A percentile compares a stretch with the other conserved stretches of the same genome.
Evolutionary conservation across 345 rosid genomes (phyloP).

Genomic region (Alliaria petiolata): DNA sequence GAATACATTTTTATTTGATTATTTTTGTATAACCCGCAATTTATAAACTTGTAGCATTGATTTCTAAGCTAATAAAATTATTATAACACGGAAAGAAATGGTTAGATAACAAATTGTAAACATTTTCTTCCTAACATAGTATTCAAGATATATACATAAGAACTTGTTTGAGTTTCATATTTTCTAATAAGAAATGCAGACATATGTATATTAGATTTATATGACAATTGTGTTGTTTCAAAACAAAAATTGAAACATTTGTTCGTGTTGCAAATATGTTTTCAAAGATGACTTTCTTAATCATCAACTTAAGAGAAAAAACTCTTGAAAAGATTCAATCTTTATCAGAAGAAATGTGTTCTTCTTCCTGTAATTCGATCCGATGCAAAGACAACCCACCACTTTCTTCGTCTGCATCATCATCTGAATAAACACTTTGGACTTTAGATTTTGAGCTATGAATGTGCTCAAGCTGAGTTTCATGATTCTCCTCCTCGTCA

Average conservation of each 20-base stretch:
- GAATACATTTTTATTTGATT: not conserved
- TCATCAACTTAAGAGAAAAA: slow-evolving; percentile 3
- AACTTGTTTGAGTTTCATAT: slow-evolving; percentile 1
- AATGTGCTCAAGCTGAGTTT: slow-evolving; percentile 15
- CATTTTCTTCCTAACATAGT: slow-evolving; percentile 12
- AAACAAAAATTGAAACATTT: slow-evolving; percentile 4
- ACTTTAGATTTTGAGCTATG: slow-evolving; percentile 18
- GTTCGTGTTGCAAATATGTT: slow-evolving; percentile 4
- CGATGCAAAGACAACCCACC: slow-evolving; percentile 3
- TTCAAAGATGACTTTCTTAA: not conserved
- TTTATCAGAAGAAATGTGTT: slow-evolving; percentile 15
- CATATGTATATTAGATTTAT: slow-evolving; percentile 23
- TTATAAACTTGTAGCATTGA: not conserved
- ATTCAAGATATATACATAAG: slow-evolving; percentile 15
- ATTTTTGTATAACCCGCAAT: not conserved
- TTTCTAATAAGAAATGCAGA: slow-evolving; percentile 16
- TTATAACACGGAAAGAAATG: not conserved
- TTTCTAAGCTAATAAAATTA: not conserved
- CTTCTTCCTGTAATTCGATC: slow-evolving; percentile 10
- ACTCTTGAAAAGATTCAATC: slow-evolving; percentile 10
- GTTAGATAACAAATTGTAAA: not conserved
- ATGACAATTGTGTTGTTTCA: slow-evolving; percentile 3
- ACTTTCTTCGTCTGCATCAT: slow-evolving; percentile 15
- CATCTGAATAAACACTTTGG: slow-evolving; percentile 22
- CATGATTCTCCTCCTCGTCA: not conserved